Evolutionary conservation across 768 basidiomycete genomes (phyloP), one percentile per base, ranked within the genome.

Genomic region (Leucocoprinus leucothites): DNA sequence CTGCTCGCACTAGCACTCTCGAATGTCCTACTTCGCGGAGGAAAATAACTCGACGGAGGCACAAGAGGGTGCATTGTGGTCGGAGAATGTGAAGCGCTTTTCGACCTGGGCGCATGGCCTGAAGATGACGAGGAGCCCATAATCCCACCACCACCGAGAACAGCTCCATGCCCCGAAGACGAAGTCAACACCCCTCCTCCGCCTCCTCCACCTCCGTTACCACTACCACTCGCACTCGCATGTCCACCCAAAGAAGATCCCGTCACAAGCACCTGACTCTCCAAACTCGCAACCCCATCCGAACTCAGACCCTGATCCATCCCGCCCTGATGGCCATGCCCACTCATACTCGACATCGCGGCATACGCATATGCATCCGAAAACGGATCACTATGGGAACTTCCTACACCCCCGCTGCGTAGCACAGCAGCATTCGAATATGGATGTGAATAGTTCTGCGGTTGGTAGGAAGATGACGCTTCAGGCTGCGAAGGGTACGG

Each of bases 11-110:
- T 46, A n/a, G n/a, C n/a, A 25, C 41, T 42, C 9, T 44, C 22
- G 6, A 13, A 3, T 13, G 16, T 9, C 28, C 2, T 9, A 22
- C 9, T 28, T 26, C 38, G 46, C 7, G 53, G 53, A 13, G 53
- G 53, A 8, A 55, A 26, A 28, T 48, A 55, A 41, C 53, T 55
- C 9, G 53, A 55, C 9, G 48, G 48, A 21, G 54, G 54, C 1
- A 26, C 26, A 16, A 19, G 18, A 46, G 38, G 38, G 4, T 50
- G 11, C 19, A 14, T 18, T n/a, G n/a, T n/a, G n/a, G n/a, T n/a
- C n/a, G n/a, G n/a, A n/a, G n/a, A n/a, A 24, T 38, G 46, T 14
- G 54, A 56, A 34, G 6, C 16, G 22, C 54, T 49, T n/a, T 43
- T 56, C 13, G 54, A 56, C 21, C 41, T 43, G 9, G 13, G 16